Conservation (phyloP, 306 rosid genomes). For the Castanea sativa region DNA sequence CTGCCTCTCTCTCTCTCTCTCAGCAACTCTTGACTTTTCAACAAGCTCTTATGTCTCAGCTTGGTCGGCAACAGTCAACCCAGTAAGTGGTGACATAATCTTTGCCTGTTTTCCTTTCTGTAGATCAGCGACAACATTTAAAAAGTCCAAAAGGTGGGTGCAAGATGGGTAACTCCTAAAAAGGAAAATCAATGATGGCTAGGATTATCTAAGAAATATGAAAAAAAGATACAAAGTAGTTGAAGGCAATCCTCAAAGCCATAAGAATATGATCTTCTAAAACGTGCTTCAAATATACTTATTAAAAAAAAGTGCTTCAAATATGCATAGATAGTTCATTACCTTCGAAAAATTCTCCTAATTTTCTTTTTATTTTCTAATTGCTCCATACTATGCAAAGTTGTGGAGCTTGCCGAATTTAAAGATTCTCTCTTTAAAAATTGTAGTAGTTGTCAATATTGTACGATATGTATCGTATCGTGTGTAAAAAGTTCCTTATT, state of each 20-base stretch:
- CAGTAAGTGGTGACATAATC: conserved; percentile 52
- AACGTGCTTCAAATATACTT: background rate
- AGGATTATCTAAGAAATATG: background rate
- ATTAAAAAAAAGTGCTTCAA: too few relatives aligned
- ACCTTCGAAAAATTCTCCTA: background rate
- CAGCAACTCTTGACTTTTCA: conserved; percentile 67
- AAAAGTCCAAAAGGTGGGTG: background rate
- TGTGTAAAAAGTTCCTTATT: too few relatives aligned
- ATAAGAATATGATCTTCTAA: background rate
- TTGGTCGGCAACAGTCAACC: conserved; percentile 61
- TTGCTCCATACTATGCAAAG: background rate
- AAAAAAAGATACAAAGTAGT: background rate
- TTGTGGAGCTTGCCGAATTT: background rate
- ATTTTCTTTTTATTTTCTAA: background rate
- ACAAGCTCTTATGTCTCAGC: conserved; percentile 63
- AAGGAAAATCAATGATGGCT: background rate
- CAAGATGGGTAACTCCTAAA: background rate
- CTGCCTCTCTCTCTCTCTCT: conserved; percentile 9
- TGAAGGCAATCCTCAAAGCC: background rate
- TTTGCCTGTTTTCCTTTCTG: conserved; percentile 9
- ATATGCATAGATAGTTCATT: background rate
- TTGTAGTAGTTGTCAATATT: background rate
- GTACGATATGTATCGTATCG: too few relatives aligned
- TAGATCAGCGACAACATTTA: background rate
- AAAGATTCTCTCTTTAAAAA: background rate